These are phyloP conservation scores for Globisporangium megalacanthum DNA, from an alignment of 352 stramenopile genomes.

Conservation along the genomic window DNA sequence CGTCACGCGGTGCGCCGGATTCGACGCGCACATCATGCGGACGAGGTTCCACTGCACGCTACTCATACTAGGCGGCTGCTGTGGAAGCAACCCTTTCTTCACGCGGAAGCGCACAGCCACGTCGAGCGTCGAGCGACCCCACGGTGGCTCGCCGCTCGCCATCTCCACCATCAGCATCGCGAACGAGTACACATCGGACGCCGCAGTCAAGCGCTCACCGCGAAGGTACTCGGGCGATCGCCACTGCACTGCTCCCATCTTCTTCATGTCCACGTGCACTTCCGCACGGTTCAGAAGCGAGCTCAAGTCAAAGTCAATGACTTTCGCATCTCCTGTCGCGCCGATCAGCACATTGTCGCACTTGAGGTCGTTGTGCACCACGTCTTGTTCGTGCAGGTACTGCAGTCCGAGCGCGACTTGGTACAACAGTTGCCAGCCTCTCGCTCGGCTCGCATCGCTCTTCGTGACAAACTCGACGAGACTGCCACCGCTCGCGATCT, in stretches of 20 bases:
- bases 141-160: constrained; percentile 12
- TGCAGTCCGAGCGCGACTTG: constrained; percentile 11
- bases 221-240: constrained; percentile 1
- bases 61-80: not conserved
- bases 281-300: constrained; percentile 1
- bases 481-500: not conserved
- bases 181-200: constrained; percentile 21
- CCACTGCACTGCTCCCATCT: not conserved
- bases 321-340: constrained; percentile 12
- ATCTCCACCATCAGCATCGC: constrained; percentile 19
- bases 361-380: too few species aligned
- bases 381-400: too few species aligned
- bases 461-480: not conserved
- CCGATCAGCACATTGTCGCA: constrained; percentile 35
- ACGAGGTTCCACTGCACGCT: constrained; percentile 9
- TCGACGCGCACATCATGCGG: too few species aligned
- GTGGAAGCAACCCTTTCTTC: constrained; percentile 3
- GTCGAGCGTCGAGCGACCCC: not conserved
- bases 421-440: constrained; percentile 1
- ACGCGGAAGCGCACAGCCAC: not conserved
- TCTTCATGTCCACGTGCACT: not conserved
- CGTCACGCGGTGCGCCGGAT: not conserved
- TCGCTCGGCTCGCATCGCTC: not conserved
- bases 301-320: constrained; percentile 21
- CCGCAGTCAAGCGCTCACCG: not conserved